Conservation (phyloP, 805 yeast genomes). For the Saturnispora bothae region DNA sequence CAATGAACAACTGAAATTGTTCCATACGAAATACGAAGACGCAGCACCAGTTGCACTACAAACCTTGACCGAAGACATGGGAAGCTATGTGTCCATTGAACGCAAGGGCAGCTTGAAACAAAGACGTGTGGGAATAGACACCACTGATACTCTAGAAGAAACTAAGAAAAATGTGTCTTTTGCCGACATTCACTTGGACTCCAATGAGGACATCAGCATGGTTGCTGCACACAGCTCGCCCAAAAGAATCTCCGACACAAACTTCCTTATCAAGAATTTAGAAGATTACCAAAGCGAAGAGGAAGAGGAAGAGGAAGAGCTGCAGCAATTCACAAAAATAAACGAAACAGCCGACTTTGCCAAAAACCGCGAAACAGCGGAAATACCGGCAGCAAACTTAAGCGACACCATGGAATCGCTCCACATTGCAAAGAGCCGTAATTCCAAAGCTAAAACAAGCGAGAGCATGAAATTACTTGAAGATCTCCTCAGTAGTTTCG, state of each 20-base stretch:
- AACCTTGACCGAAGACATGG: constrained; percentile 3
- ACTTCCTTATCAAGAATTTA: constrained; percentile 25
- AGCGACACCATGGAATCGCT: too few species aligned
- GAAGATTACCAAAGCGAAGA: constrained; percentile 20
- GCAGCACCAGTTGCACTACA: background rate
- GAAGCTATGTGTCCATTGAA: constrained; percentile 15
- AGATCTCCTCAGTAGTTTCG: background rate
- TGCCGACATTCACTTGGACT: constrained; percentile 13
- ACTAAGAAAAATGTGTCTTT: constrained; percentile 24
- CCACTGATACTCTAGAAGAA: background rate
- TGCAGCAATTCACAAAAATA: background rate
- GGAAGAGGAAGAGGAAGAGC: background rate
- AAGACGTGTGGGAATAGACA: background rate
- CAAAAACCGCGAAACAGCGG: too few species aligned
- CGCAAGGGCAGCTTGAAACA: constrained; percentile 13
- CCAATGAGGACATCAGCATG: constrained; percentile 6
- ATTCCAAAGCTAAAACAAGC: background rate
- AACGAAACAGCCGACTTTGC: background rate
- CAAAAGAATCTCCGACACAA: constrained; percentile 21
- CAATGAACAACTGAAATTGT: constrained; percentile 20
- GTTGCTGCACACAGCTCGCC: too few species aligned
- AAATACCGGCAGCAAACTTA: too few species aligned
- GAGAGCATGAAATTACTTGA: background rate
- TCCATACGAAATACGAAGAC: constrained; percentile 17
- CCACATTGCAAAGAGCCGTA: background rate